phyloP scores from a whole-genome alignment of 2,329 filamentous ascomycete genomes.

The Alternaria arbusti region DNA sequence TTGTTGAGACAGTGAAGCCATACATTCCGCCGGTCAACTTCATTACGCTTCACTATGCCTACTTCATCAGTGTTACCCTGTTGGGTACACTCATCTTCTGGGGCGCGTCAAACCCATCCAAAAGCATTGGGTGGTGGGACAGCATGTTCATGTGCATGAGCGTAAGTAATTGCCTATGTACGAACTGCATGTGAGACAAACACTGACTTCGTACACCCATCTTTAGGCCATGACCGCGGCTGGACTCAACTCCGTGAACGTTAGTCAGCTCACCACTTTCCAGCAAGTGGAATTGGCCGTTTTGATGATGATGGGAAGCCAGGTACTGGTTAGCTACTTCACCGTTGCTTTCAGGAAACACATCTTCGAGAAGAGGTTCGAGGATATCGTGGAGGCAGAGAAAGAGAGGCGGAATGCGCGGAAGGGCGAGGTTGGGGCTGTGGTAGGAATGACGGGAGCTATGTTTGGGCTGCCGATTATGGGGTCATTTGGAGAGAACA shows the following conservation, averaged over 20 bases:
- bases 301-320: slow-evolving; percentile 32
- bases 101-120: slow-evolving; percentile 25
- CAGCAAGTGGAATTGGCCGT: slow-evolving; percentile 18
- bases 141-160: slow-evolving; percentile 28
- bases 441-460: slow-evolving; percentile 29
- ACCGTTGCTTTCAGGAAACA: slow-evolving; percentile 29
- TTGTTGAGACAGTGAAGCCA: slow-evolving; percentile 18
- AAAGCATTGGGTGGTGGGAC: slow-evolving; percentile 32
- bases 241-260: slow-evolving; percentile 29
- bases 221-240: slow-evolving; percentile 7
- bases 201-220: no score
- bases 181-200: no score
- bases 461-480: slow-evolving; percentile 31
- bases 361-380: slow-evolving; percentile 32
- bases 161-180: background rate
- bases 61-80: slow-evolving; percentile 23
- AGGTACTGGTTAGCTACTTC: slow-evolving; percentile 27
- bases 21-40: slow-evolving; percentile 31
- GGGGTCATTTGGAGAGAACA: slow-evolving; percentile 28
- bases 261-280: slow-evolving; percentile 30
- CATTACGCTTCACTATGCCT: slow-evolving; percentile 31
- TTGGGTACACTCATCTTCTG: slow-evolving; percentile 29
- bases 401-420: slow-evolving; percentile 26
- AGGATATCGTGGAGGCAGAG: slow-evolving; percentile 29
- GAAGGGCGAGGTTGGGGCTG: slow-evolving; percentile 20